phyloP scores from a whole-genome alignment of 2,329 filamentous ascomycete genomes.

The Lojkania enalia region DNA sequence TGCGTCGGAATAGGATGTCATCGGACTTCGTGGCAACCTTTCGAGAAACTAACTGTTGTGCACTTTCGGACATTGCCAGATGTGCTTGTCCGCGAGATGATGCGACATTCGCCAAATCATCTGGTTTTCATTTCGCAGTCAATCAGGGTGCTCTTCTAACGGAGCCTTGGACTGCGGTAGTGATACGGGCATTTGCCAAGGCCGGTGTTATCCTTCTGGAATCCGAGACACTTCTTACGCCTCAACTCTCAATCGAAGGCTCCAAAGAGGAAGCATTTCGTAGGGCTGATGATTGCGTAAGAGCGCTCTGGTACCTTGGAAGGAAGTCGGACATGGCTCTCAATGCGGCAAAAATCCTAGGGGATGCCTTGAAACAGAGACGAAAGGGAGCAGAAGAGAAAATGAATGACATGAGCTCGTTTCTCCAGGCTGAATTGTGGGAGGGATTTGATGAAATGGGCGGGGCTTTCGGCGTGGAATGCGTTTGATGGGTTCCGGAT shows the following conservation, averaged over 20 bases:
- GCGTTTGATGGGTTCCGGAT: constrained; percentile 14
- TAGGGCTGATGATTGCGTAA: constrained; percentile 55
- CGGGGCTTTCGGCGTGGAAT: constrained; percentile 23
- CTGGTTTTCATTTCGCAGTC: constrained; percentile 58
- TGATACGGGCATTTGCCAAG: constrained; percentile 58
- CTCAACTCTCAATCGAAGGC: constrained; percentile 6
- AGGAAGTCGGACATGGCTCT: constrained; percentile 59
- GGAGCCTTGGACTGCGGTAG: constrained; percentile 62
- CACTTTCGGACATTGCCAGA: constrained; percentile 55
- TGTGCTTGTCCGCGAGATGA: constrained; percentile 46
- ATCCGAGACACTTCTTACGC: constrained; percentile 24
- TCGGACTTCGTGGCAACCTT: constrained; percentile 47
- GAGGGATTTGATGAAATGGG: constrained; percentile 26
- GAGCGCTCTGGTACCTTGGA: constrained; percentile 59
- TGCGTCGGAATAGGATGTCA: constrained; percentile 29
- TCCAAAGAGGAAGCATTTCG: constrained; percentile 24
- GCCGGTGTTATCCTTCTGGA: constrained; percentile 50
- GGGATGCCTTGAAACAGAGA: constrained; percentile 36
- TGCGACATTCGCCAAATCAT: constrained; percentile 34
- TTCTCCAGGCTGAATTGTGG: constrained; percentile 32
- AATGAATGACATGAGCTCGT: constrained; percentile 28
- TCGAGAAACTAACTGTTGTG: constrained; percentile 49
- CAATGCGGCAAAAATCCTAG: constrained; percentile 45
- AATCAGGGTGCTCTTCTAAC: constrained; percentile 61
- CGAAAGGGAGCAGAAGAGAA: constrained; percentile 26